Evolutionary conservation across 2,329 filamentous ascomycete species (phyloP).

Genomic region (Delphinella strobiligena): DNA sequence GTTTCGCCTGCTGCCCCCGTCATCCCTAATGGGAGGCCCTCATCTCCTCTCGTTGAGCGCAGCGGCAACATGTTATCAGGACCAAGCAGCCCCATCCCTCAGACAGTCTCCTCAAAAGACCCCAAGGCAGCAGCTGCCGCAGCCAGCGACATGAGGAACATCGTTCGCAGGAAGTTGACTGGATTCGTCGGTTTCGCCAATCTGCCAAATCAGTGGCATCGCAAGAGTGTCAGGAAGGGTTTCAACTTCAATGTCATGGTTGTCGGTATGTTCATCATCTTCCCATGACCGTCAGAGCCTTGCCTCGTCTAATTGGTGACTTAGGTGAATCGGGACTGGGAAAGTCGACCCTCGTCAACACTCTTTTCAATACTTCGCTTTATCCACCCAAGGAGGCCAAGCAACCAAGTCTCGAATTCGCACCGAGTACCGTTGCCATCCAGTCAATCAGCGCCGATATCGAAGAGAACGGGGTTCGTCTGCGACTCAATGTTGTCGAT

Average conservation of each 20-base stretch:
- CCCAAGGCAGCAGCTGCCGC: constrained; percentile 44
- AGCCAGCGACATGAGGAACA: constrained; percentile 62
- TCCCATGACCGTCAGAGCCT: not conserved
- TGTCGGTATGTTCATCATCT: constrained; percentile 62
- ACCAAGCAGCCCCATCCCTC: constrained; percentile 20
- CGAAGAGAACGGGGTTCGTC: constrained; percentile 94
- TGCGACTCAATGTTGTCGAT: constrained; percentile 92
- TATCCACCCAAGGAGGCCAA: constrained; percentile 99
- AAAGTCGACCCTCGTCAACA: constrained; percentile 99
- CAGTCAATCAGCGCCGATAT: constrained; percentile 52
- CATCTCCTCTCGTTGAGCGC: constrained; percentile 45
- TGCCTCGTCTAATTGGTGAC: constrained; percentile 1
- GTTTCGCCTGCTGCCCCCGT: no score
- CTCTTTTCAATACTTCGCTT: constrained; percentile 96
- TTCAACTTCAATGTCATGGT: constrained; percentile 99
- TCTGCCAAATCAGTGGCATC: constrained; percentile 98
- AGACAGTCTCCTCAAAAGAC: constrained; percentile 53
- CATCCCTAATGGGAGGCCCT: constrained; percentile 41
- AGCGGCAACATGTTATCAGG: constrained; percentile 44
- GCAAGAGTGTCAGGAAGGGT: constrained; percentile 98
- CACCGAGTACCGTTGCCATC: constrained; percentile 65
- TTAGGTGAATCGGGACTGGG: constrained; percentile 95
- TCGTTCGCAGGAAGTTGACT: constrained; percentile 94
- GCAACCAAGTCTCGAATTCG: constrained; percentile 91
- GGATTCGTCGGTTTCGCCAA: constrained; percentile 99